Conservation (phyloP, 2,329 filamentous ascomycete species). For the Alternaria triticimaculans region DNA sequence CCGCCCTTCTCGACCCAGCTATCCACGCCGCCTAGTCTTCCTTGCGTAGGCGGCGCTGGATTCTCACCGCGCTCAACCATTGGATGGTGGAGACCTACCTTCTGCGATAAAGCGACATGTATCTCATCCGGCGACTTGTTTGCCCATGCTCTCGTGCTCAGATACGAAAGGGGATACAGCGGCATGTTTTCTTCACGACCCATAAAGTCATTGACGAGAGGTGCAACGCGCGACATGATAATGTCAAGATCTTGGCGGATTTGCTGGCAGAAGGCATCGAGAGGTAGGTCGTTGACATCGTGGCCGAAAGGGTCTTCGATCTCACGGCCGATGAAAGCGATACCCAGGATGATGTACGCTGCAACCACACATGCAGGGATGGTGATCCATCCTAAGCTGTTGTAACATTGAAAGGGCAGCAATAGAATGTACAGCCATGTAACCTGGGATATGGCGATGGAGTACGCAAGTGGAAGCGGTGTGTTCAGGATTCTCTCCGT, state of each 20-base stretch:
- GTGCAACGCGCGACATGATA: constrained; percentile 65
- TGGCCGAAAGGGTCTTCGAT: constrained; percentile 86
- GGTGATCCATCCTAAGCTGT: constrained; percentile 70
- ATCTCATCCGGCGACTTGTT: not conserved
- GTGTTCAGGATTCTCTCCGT: constrained; percentile 82
- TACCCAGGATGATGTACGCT: constrained; percentile 82
- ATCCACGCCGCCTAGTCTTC: not conserved
- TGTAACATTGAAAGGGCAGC: constrained; percentile 79
- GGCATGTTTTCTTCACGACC: constrained; percentile 55
- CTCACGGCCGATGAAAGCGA: constrained; percentile 77
- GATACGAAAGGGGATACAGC: constrained; percentile 59
- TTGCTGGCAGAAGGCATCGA: constrained; percentile 75
- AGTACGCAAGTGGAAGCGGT: constrained; percentile 80
- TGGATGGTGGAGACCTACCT: not conserved
- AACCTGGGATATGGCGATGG: constrained; percentile 82
- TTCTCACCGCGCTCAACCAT: not conserved
- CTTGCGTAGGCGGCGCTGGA: not conserved
- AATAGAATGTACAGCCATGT: constrained; percentile 82
- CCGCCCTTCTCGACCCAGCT: not conserved
- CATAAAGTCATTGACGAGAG: constrained; percentile 60
- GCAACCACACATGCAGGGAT: constrained; percentile 76
- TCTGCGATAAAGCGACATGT: not conserved
- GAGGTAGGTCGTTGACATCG: constrained; percentile 74
- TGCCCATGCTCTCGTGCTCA: constrained; percentile 44
- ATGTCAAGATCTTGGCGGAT: constrained; percentile 76